These are phyloP conservation scores for Albifimbria verrucaria DNA, from an alignment of 2,329 filamentous ascomycete genomes.

Conservation along the genomic window DNA sequence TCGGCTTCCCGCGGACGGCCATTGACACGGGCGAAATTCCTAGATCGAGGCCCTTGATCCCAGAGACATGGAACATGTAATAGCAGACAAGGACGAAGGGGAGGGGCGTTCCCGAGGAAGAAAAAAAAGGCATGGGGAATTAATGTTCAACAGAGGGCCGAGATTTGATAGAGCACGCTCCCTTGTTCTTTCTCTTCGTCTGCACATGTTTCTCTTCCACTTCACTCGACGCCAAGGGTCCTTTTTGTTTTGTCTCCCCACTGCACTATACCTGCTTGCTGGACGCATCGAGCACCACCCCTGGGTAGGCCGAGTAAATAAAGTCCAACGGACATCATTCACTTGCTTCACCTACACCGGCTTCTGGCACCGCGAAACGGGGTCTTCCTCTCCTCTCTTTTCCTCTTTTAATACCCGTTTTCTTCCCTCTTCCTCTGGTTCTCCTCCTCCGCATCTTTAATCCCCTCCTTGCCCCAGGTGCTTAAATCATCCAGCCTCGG, in stretches of 20 bases:
- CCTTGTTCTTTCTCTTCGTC: not conserved
- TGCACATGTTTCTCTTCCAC: not conserved
- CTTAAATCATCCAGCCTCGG: not conserved
- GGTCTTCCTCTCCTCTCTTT: no score
- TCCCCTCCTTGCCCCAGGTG: not conserved
- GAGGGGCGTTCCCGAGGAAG: no score
- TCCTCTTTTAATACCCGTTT: no score
- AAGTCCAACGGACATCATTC: not conserved
- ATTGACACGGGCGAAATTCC: no score
- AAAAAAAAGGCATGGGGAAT: no score
- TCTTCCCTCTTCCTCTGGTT: not conserved
- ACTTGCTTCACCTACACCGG: not conserved
- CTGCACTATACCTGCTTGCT: no score
- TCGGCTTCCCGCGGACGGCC: not conserved
- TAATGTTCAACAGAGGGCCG: no score
- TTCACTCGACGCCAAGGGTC: not conserved
- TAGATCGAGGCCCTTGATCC: not conserved
- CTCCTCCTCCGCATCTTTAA: not conserved
- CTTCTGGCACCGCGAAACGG: no score
- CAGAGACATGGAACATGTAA: not conserved
- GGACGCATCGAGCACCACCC: not conserved
- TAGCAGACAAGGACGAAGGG: no score
- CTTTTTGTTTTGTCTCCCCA: not conserved
- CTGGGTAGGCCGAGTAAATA: not conserved
- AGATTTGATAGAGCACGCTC: not conserved